phyloP scores from a whole-genome alignment of 208 protist species.

The Entamoeba invadens region DNA sequence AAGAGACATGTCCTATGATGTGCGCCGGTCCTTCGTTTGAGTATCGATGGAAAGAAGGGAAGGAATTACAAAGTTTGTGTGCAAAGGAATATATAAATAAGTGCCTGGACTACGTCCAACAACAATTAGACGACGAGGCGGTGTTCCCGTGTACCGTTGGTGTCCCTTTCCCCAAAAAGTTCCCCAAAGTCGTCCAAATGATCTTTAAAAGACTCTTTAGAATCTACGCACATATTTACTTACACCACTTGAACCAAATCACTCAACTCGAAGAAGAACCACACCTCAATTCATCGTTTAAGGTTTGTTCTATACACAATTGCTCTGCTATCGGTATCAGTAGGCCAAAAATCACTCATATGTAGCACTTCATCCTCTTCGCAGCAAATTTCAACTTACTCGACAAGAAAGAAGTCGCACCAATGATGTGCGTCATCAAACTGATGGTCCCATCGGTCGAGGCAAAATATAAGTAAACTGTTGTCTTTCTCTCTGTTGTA shows the following conservation, averaged over 20 bases:
- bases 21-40: conserved; percentile 44
- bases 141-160: conserved; percentile 65
- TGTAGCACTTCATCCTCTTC: not conserved
- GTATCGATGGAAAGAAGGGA: conserved; percentile 84
- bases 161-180: conserved; percentile 57
- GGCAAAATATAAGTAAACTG: not conserved
- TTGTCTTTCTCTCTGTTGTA: not conserved
- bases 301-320: conserved; percentile 55
- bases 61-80: conserved; percentile 62
- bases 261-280: conserved; percentile 74
- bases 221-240: conserved; percentile 94
- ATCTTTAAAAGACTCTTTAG: conserved; percentile 91
- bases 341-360: too few species aligned
- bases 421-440: not conserved
- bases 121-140: conserved; percentile 74
- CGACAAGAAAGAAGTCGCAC: not conserved
- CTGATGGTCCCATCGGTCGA: not conserved
- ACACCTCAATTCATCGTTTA: conserved; percentile 77
- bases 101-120: conserved; percentile 89
- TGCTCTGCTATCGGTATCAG: too few species aligned
- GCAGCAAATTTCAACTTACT: not conserved
- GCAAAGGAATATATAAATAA: conserved; percentile 88
- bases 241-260: conserved; percentile 81
- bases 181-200: conserved; percentile 62
- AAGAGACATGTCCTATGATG: not conserved